phyloP scores from a whole-genome alignment of 305 asterid genomes.

The Fraxinus dipetala region DNA sequence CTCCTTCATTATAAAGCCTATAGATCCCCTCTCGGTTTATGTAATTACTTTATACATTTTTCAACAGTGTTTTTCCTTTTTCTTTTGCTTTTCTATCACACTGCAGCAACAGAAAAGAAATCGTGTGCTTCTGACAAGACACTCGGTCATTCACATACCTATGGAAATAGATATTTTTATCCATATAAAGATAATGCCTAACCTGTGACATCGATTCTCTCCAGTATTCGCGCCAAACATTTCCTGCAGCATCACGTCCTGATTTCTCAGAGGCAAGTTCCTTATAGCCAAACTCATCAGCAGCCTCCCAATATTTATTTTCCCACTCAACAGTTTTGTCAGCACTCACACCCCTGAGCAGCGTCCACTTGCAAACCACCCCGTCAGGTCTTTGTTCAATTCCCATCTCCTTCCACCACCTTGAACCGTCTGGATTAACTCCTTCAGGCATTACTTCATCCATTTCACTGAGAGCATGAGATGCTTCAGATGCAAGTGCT shows the following conservation, averaged over 20 bases:
- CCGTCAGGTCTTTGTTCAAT: conserved; percentile 75
- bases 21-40: background rate
- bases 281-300: conserved; percentile 83
- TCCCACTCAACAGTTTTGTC: conserved; percentile 84
- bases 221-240: conserved; percentile 93
- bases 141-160: background rate
- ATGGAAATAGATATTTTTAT: background rate
- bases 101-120: background rate
- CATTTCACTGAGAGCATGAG: conserved; percentile 51
- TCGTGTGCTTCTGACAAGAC: background rate
- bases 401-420: conserved; percentile 97
- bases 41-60: background rate
- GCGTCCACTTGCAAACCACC: conserved; percentile 83
- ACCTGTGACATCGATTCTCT: conserved; percentile 91
- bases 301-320: conserved; percentile 96
- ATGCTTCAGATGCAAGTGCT: conserved; percentile 74
- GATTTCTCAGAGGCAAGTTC: conserved; percentile 99
- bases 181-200: conserved; percentile 4
- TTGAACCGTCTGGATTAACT: conserved; percentile 64
- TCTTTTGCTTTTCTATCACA: background rate
- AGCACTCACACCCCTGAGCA: conserved; percentile 70
- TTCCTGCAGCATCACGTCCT: conserved; percentile 87
- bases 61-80: background rate
- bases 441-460: conserved; percentile 41
- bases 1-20: background rate